Conservation (phyloP, 2,329 filamentous ascomycete genomes). For the Orbilia javanica region DNA sequence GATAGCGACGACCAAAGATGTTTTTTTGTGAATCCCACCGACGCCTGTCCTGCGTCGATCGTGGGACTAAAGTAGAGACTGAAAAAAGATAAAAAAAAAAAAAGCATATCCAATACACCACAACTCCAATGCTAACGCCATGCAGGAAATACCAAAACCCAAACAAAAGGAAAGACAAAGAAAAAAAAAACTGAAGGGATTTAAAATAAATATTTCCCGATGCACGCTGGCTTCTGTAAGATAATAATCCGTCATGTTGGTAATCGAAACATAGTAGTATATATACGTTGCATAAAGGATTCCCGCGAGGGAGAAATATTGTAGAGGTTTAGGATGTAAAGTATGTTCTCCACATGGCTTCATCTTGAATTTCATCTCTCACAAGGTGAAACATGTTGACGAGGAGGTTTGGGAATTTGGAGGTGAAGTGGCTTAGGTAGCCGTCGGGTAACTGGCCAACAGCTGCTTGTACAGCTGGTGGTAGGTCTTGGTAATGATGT, state of each 20-base stretch:
- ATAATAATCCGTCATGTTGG: constrained; percentile 29
- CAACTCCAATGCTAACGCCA: constrained; percentile 52
- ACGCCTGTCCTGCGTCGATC: neutral
- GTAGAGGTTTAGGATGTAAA: constrained; percentile 47
- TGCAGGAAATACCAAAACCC: constrained; percentile 20
- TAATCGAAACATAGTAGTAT: constrained; percentile 38
- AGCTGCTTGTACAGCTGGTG: constrained; percentile 76
- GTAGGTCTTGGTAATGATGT: constrained; percentile 98
- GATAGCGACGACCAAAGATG: constrained; percentile 10
- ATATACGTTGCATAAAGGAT: constrained; percentile 23
- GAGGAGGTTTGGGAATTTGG: constrained; percentile 81
- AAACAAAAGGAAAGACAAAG: constrained; percentile 12
- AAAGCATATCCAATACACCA: constrained; percentile 27
- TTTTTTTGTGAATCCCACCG: constrained; percentile 26
- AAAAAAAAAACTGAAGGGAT: constrained; percentile 15
- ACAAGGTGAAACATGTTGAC: constrained; percentile 70
- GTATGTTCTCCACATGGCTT: constrained; percentile 55
- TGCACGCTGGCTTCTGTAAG: constrained; percentile 48
- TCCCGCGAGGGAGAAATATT: constrained; percentile 31
- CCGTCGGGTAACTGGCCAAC: constrained; percentile 83
- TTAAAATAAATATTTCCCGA: constrained; percentile 27
- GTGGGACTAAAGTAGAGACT: neutral
- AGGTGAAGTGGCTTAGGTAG: constrained; percentile 86
- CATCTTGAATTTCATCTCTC: constrained; percentile 46
- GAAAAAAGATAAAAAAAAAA: constrained; percentile 7